Base-by-base conservation (phyloP, 345 rosid species). In the Carallia pectinifolia region DNA sequence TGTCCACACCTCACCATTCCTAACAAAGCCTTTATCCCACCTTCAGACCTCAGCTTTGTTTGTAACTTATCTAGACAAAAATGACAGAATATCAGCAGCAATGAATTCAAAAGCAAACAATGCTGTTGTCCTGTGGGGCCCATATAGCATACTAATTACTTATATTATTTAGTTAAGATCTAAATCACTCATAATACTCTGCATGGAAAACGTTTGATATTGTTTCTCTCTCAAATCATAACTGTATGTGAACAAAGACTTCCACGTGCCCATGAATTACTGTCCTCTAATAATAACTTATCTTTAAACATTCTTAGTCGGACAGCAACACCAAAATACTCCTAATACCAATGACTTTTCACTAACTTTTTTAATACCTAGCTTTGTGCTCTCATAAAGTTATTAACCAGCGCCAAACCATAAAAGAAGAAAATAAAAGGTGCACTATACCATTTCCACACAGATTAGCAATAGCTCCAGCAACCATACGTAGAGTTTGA, bases 1-100 rank as follows among this genome's bases (percentile, higher is more conserved):
- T 77, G 81, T 17, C 81, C 81, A 40, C 81, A 77, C 33, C 81
- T 68, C 68, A 73, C 81, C 74, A 77, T 77, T 58, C 77, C 81
- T 59, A 77, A 69, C 77, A 77, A 65, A 23, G 81, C 81, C 52
- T 61, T 77, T 73, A 77, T 77, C 13, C 81, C 81, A 59, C 81
- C 81, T 69, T 77, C 81, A 69, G 81, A 37, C 64, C 74, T 77
- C 64, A 77, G 70, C 69, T 61, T 73, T 61, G 39, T 65, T 61
- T 77, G 81, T 44, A 77, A 59, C 70, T 69, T 77, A 65, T 77
- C 81, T 77, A 65, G 36, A 39, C 3, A 37, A 40, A 34, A 44
- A 33, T 13, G 33, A 10, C 64, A 8, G 27, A 23, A 65, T 33
- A 33, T 40, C 17, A 61, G 55, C 47, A 36, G 53, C 10, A 17